Percentiles rank a stretch among this genome's conserved stretches.
Evolutionary conservation across 768 basidiomycete species (phyloP).

Genomic region (Termitomyces sp.): DNA sequence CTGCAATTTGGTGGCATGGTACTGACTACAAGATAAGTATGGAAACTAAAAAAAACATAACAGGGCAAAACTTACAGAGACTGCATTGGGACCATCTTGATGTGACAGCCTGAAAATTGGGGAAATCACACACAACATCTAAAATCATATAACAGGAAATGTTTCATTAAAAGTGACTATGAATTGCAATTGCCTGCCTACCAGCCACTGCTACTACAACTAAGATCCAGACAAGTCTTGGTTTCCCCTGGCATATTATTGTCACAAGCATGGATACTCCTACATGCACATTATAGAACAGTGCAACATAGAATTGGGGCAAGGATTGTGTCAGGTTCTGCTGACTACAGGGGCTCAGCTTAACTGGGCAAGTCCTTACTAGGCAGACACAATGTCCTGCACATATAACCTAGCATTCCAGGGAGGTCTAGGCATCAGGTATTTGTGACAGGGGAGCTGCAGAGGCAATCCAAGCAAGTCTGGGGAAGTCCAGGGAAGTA

Average conservation of each 20-base stretch:
- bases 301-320: no score
- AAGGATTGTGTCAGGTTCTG: no score
- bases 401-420: no score
- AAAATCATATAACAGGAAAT: constrained; percentile 51
- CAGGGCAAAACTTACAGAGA: constrained; percentile 46
- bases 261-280: no score
- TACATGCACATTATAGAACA: no score
- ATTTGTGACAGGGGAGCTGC: no score
- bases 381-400: no score
- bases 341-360: no score
- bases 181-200: constrained; percentile 22
- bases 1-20: constrained; percentile 68
- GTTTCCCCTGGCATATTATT: constrained; percentile 48
- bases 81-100: constrained; percentile 81
- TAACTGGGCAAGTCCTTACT: no score
- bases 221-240: constrained; percentile 68
- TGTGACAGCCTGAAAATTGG: constrained; percentile 60
- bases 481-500: no score
- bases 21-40: constrained; percentile 26
- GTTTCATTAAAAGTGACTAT: neutral
- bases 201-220: constrained; percentile 80
- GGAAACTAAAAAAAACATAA: constrained; percentile 11
- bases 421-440: no score
- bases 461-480: no score
- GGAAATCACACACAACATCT: constrained; percentile 69